Evolutionary conservation across 2,329 filamentous ascomycete genomes (phyloP), one percentile per base, ranked within the genome.

Genomic region (Beauveria caledonica): DNA sequence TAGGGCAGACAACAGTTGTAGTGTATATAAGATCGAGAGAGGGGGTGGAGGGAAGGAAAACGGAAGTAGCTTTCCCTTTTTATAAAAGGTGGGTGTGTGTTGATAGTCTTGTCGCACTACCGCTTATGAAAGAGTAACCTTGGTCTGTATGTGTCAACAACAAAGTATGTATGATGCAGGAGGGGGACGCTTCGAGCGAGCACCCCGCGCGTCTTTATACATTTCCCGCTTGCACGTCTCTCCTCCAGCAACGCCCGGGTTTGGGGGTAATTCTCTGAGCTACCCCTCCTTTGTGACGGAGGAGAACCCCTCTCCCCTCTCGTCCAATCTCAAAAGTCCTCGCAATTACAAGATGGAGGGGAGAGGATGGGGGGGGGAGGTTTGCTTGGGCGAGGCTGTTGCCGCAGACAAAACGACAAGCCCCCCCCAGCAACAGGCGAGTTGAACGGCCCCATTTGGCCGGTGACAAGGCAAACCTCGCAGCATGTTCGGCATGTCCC

Each of bases 61-160:
- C 29, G 46, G 10, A 33, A 33, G 25, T 25, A 29, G 40, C 39
- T 36, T 21, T 55, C 25, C 50, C 58, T 45, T 60, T 60, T 60
- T 55, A 60, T 60, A 60, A 13, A 23, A 33, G 54, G 27, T 50
- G 25, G 27, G 27, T 25, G 21, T 21, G 29, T 40, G 42, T 29
- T 54, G 19, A 10, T 13, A 5, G 36, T 9, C 19, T 29, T 25
- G 45, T 44, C 40, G 51, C 33, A 49, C 44, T 45, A 19, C 40
- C 58, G 15, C n/a, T 25, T 39, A 51, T 50, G 11, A 11, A 40
- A 21, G 40, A 21, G 44, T 46, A 55, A n/a, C n/a, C n/a, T n/a
- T n/a, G n/a, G 44, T 60, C 46, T 42, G 51, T 55, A 60, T 55
- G 58, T 60, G 58, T 60, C 51, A 55, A 48, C n/a, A n/a, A n/a